Evolutionary conservation across 2,329 filamentous ascomycete species (phyloP).

Genomic region (Capronia coronata): DNA sequence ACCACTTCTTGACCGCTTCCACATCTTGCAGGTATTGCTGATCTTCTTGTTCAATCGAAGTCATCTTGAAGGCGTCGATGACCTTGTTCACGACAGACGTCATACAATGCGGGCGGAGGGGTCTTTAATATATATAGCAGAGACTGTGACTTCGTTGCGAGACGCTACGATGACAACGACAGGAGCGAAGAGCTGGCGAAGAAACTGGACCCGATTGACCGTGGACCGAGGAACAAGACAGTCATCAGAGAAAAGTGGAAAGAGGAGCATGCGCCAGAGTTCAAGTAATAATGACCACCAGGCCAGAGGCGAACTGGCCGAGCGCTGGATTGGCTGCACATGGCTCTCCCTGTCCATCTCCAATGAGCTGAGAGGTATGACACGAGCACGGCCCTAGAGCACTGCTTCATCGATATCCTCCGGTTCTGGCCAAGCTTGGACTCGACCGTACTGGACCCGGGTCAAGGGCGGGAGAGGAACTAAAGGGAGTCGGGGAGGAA

Average conservation of each 20-base stretch:
- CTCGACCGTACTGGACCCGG: neutral
- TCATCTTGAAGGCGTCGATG: constrained; percentile 32
- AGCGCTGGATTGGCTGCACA: constrained; percentile 1
- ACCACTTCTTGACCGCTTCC: constrained; percentile 85
- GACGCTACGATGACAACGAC: neutral
- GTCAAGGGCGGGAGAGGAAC: constrained; percentile 2
- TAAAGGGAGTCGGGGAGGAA: constrained; percentile 10
- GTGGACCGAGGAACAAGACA: constrained; percentile 4
- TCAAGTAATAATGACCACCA: constrained; percentile 14
- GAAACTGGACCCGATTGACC: no score
- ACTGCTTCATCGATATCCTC: neutral
- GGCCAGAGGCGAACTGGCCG: constrained; percentile 3
- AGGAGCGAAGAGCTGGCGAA: neutral
- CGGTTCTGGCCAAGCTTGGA: constrained; percentile 10
- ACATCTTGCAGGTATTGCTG: constrained; percentile 75
- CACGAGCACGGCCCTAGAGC: constrained; percentile 4
- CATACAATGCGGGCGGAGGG: constrained; percentile 2
- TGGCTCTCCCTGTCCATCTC: constrained; percentile 11
- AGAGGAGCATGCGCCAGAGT: constrained; percentile 12
- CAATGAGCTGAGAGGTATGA: constrained; percentile 3
- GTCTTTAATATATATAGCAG: neutral
- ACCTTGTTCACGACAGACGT: constrained; percentile 3
- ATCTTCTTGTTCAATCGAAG: constrained; percentile 59
- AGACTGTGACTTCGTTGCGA: neutral
- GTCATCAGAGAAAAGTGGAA: constrained; percentile 3